Evolutionary conservation across 129 eudicot species (phyloP).

Genomic region (Rutidosis leptorrhynchoides): DNA sequence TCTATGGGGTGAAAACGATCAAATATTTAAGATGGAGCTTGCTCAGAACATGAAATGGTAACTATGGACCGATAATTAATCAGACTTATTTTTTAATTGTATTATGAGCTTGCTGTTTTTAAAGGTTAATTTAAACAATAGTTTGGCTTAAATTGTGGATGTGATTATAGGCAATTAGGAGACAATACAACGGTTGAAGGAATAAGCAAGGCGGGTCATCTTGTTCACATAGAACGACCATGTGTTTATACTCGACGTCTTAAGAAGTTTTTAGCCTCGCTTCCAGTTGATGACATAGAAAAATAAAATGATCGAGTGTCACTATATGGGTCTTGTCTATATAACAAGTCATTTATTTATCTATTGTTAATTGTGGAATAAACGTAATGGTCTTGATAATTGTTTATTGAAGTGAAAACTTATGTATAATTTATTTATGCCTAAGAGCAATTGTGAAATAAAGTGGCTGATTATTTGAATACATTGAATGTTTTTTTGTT

Average conservation of each 20-base stretch:
- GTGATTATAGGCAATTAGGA: conserved; percentile 66
- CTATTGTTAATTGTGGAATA: background rate
- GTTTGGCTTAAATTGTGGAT: background rate
- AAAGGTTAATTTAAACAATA: background rate
- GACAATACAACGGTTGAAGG: conserved; percentile 56
- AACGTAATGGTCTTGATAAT: conserved; percentile 12
- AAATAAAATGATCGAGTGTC: background rate
- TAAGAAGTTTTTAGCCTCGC: conserved; percentile 65
- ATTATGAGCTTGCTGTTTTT: background rate
- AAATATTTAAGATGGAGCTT: conserved; percentile 65
- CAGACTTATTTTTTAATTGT: no score
- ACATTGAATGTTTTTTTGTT: no score
- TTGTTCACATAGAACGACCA: conserved; percentile 85
- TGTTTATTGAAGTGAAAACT: conserved; percentile 16
- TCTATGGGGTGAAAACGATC: conserved; percentile 93
- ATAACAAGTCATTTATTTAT: background rate
- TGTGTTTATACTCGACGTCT: conserved; percentile 64
- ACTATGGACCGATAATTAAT: background rate
- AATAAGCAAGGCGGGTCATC: conserved; percentile 80
- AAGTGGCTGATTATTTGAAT: background rate
- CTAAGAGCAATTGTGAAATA: background rate
- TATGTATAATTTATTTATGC: background rate
- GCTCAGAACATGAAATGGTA: conserved; percentile 87
- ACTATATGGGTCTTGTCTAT: background rate
- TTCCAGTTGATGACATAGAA: conserved; percentile 37